phyloP scores from a whole-genome alignment of 179 eudicot species.

The Actinidia chinensis region DNA sequence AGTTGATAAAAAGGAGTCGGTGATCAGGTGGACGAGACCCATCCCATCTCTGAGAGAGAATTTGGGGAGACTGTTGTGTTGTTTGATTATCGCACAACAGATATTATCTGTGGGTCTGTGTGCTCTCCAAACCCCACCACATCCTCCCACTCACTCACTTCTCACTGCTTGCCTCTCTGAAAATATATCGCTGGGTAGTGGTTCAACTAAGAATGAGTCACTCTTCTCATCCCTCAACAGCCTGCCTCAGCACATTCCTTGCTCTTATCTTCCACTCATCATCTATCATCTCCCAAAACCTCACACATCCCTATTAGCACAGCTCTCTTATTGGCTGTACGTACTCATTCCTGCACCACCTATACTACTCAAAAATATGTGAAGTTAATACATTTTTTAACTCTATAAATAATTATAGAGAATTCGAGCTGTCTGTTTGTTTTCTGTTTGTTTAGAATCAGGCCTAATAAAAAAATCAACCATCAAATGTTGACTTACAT shows the following conservation, averaged over 20 bases:
- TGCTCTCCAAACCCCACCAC: conserved; percentile 64
- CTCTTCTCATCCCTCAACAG: conserved; percentile 41
- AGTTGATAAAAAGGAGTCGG: conserved; percentile 44
- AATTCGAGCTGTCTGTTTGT: too few relatives aligned
- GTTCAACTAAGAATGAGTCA: conserved; percentile 51
- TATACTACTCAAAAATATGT: conserved; percentile 13
- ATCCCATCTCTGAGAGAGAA: conserved; percentile 44
- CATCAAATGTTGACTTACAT: too few relatives aligned
- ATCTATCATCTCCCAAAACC: conserved; percentile 43
- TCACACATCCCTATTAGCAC: conserved; percentile 45
- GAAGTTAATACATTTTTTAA: not conserved
- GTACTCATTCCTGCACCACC: conserved; percentile 37
- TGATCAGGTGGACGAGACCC: conserved; percentile 56
- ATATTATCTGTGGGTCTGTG: conserved; percentile 63
- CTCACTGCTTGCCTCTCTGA: conserved; percentile 35
- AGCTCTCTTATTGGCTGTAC: conserved; percentile 28
- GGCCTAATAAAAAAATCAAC: too few relatives aligned
- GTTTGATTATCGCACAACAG: conserved; percentile 48
- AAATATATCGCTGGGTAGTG: conserved; percentile 61
- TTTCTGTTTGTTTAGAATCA: too few relatives aligned
- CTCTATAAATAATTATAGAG: too few relatives aligned
- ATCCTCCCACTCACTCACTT: conserved; percentile 26
- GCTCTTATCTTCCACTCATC: conserved; percentile 40
- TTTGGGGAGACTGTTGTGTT: conserved; percentile 46
- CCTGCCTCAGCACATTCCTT: conserved; percentile 31